Evolutionary conservation across 768 basidiomycete genomes (phyloP).

Genomic region (Paxillus rubicundulus): DNA sequence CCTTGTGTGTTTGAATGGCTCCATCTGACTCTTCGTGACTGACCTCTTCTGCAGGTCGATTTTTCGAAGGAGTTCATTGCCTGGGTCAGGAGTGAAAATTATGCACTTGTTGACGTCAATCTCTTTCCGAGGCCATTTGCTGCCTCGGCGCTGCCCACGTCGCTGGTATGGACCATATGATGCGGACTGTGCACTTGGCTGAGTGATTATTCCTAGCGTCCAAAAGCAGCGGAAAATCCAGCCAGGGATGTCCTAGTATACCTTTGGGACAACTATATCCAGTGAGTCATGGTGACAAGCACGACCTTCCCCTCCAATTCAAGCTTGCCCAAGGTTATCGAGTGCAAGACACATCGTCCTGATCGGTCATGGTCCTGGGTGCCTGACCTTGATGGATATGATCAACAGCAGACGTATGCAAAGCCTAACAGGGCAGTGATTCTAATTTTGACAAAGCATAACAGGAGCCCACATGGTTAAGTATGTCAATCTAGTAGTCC

Average conservation of each 20-base stretch:
- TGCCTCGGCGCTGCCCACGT: constrained; percentile 21
- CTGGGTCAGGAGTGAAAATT: constrained; percentile 70
- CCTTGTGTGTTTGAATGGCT: constrained; percentile 48
- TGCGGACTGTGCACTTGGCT: background rate
- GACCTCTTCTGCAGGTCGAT: constrained; percentile 65
- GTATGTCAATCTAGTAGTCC: constrained; percentile 68
- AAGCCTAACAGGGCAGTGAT: background rate
- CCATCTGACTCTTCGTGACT: background rate
- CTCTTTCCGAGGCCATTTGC: constrained; percentile 61
- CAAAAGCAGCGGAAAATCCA: constrained; percentile 43
- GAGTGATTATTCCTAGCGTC: constrained; percentile 28
- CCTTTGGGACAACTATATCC: constrained; percentile 95
- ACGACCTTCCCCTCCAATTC: background rate
- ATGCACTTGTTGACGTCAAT: constrained; percentile 84
- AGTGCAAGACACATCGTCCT: constrained; percentile 71
- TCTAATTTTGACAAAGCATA: background rate
- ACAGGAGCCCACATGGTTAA: constrained; percentile 55
- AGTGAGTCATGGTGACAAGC: constrained; percentile 49
- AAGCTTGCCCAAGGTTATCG: constrained; percentile 53
- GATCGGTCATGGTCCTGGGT: constrained; percentile 86
- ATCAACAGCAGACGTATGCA: constrained; percentile 65
- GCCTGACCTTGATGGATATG: constrained; percentile 70
- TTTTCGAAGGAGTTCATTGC: constrained; percentile 74
- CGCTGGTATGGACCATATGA: constrained; percentile 29
- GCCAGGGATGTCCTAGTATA: constrained; percentile 68